Evolutionary conservation across 1,284 basidiomycete genomes (phyloP), one percentile per base, ranked within the genome.

Genomic region (Apiotrichum sp.): DNA sequence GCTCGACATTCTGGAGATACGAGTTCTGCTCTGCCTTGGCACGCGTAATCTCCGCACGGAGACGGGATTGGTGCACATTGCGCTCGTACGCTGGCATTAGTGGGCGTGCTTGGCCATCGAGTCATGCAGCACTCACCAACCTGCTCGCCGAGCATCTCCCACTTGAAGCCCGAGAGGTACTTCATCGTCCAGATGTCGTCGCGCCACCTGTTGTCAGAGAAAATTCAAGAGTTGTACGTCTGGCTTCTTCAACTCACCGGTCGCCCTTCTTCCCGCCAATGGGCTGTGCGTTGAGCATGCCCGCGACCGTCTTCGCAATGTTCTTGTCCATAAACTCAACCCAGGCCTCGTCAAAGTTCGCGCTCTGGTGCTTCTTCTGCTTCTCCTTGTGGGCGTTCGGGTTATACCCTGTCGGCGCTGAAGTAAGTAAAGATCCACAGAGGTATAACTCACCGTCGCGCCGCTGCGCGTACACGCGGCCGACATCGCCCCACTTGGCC

Each of bases 131-230:
- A 82, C 91, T 74, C 72, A 93, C 93, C 91, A 70, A 99, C 87
- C 82, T 98, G 95, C 76, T 98, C 96, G 10, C 91, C 93, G 59
- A 99, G 80, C 93, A 97, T 97, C 74, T 88, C 87, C 96, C 96
- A 98, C 73, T 96, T 98, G 81, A 98, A 99, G 62, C 86, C 89
- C 6, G 92, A 92, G 51, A 99, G 80, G 72, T 98, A 99, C 73
- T 95, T 95, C 92, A 98, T 96, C 45, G 96, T 98, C 96, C 96
- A 98, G 6, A 99, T 85, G 64, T 98, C 93, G 70, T 98, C 93
- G 69, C 90, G 81, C 89, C 91, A 98, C 57, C 89, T 82, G 4
- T 6, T 8, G 36, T 38, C 13, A 38, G 36, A 38, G 36, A 7
- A 38, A 38, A 22, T 22, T 22, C 22, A 22, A 22, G 22, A 22